These are phyloP conservation scores for Solanum arcanum DNA, from an alignment of 257 asterid species.

Conservation along the genomic window DNA sequence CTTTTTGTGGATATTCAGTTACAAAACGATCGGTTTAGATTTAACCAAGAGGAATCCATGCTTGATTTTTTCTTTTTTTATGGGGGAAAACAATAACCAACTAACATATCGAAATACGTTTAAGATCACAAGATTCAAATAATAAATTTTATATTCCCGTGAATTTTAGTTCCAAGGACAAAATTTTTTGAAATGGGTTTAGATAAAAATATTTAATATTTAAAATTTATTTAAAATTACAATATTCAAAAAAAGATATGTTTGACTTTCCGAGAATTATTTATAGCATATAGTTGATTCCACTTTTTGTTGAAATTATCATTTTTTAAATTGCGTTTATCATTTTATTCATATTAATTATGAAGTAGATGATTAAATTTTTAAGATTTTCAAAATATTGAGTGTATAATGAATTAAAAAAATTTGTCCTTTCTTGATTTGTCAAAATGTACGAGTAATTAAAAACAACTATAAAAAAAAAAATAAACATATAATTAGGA, in stretches of 20 bases:
- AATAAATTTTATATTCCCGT: fast-evolving
- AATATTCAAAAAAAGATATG: background rate
- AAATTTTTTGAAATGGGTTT: background rate
- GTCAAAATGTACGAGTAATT: no score
- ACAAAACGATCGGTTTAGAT: background rate
- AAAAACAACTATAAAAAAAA: no score
- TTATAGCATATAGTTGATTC: background rate
- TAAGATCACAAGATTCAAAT: background rate
- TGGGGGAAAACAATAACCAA: background rate
- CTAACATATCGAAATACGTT: fast-evolving
- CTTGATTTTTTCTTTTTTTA: background rate
- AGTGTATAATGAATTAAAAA: no score
- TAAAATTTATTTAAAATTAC: background rate
- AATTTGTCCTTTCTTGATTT: fast-evolving
- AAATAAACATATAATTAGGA: fast-evolving
- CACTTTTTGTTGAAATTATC: background rate
- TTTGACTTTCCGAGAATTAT: background rate
- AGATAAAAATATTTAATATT: background rate
- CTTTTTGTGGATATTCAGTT: background rate
- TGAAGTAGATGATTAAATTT: no score
- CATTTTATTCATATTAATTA: no score
- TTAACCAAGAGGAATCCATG: background rate
- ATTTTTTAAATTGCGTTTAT: background rate
- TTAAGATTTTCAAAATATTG: no score
- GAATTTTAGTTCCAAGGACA: background rate